Evolutionary conservation across 306 rosid genomes (phyloP).

Genomic region (Rosa multiflora): DNA sequence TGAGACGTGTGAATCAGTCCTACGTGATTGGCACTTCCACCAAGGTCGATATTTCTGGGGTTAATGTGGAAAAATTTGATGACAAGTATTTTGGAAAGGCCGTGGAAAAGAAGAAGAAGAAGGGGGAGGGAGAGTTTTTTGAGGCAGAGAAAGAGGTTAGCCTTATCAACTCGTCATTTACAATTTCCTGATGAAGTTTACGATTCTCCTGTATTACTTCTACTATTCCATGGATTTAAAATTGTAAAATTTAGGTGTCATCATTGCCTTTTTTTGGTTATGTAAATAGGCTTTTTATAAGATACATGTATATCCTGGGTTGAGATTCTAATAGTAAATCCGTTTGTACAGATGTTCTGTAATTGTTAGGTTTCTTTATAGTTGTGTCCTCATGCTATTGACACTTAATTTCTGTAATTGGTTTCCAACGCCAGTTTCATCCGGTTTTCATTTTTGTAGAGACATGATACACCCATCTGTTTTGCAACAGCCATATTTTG

Average conservation of each 20-base stretch:
- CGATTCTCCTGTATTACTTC: neutral
- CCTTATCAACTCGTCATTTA: neutral
- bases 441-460: neutral
- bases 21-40: slow-evolving; percentile 41
- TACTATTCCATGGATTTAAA: neutral
- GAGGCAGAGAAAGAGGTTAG: slow-evolving; percentile 41
- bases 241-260: neutral
- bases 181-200: neutral
- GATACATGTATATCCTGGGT: neutral
- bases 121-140: slow-evolving; percentile 39
- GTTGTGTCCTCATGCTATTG: neutral
- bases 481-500: neutral
- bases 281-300: neutral
- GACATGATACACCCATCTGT: neutral
- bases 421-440: neutral
- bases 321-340: neutral
- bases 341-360: neutral
- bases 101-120: slow-evolving; percentile 33
- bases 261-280: neutral
- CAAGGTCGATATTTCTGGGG: slow-evolving; percentile 37
- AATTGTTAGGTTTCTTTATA: neutral
- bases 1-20: slow-evolving; percentile 43
- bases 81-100: slow-evolving; percentile 34
- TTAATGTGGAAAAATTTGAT: slow-evolving; percentile 33
- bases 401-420: neutral